These are phyloP conservation scores for Oryza glaberrima DNA, from an alignment of 176 grass and related monocot species.

Conservation along the genomic window DNA sequence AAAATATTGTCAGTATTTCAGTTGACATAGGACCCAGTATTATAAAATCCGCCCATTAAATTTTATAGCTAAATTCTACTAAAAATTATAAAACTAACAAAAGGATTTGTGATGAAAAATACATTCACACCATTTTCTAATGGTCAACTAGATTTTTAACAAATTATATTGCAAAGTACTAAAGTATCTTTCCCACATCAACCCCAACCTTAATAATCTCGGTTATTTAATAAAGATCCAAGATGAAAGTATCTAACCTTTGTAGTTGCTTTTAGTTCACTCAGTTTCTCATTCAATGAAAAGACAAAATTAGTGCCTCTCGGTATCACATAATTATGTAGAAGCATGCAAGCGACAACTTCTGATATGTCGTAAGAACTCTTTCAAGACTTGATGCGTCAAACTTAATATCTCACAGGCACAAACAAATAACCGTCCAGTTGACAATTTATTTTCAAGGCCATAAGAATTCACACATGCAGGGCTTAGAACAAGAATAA, in stretches of 20 bases:
- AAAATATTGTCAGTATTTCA: neutral
- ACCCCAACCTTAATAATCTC: neutral
- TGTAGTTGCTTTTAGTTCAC: neutral
- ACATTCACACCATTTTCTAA: neutral
- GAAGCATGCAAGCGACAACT: neutral
- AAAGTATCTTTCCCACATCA: constrained; percentile 3
- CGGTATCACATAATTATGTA: constrained; percentile 18
- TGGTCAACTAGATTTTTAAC: neutral
- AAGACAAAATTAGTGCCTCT: neutral
- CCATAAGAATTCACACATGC: neutral
- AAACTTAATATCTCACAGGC: constrained; percentile 19
- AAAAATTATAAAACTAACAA: neutral
- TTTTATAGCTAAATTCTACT: neutral
- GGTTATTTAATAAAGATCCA: neutral
- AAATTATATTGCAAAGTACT: neutral
- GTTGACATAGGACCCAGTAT: neutral
- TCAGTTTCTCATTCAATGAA: neutral
- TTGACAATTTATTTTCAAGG: neutral
- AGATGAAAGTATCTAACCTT: constrained; percentile 2
- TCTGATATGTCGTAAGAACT: constrained; percentile 10
- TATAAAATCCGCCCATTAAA: neutral
- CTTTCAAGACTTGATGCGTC: constrained; percentile 8
- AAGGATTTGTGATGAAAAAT: neutral
- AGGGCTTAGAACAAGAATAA: neutral
- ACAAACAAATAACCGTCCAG: neutral